Conservation (phyloP, 2,329 filamentous ascomycete species). For the Xylaria sp. region DNA sequence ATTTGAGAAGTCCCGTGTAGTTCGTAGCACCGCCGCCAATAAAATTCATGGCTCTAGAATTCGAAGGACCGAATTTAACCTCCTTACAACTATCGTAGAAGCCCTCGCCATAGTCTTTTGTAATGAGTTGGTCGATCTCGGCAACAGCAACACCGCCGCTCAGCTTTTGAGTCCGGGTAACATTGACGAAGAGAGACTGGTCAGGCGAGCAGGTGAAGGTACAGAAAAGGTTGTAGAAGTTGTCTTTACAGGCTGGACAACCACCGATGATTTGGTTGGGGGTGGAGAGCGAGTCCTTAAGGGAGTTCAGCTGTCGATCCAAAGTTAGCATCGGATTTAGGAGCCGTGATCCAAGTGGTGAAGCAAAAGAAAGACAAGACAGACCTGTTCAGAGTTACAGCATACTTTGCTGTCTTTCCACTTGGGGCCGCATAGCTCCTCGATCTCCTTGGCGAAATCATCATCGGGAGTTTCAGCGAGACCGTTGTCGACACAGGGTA, state of each 20-base stretch:
- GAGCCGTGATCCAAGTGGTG: not conserved
- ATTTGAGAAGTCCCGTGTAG: slow-evolving; percentile 85
- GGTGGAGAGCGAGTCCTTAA: slow-evolving; percentile 84
- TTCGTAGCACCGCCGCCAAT: slow-evolving; percentile 96
- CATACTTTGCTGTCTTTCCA: slow-evolving; percentile 87
- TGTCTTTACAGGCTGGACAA: slow-evolving; percentile 95
- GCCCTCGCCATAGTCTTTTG: slow-evolving; percentile 79
- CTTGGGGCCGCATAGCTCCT: slow-evolving; percentile 83
- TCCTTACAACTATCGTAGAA: slow-evolving; percentile 99
- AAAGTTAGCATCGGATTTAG: slow-evolving; percentile 23
- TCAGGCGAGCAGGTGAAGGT: slow-evolving; percentile 98
- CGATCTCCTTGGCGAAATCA: slow-evolving; percentile 75
- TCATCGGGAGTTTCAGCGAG: slow-evolving; percentile 76
- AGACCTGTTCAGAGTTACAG: slow-evolving; percentile 79
- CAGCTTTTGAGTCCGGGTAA: slow-evolving; percentile 75
- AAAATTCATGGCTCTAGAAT: slow-evolving; percentile 91
- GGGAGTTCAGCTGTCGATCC: slow-evolving; percentile 68
- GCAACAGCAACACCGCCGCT: slow-evolving; percentile 68
- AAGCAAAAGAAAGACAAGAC: slow-evolving; percentile 17
- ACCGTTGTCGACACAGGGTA: slow-evolving; percentile 93
- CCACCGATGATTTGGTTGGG: slow-evolving; percentile 89
- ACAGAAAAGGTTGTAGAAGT: slow-evolving; percentile 98
- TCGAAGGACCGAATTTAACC: slow-evolving; percentile 95
- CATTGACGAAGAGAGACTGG: slow-evolving; percentile 93
- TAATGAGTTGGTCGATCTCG: slow-evolving; percentile 88